phyloP scores from a whole-genome alignment of 306 rosid genomes.

The Trichosanthes truncata region DNA sequence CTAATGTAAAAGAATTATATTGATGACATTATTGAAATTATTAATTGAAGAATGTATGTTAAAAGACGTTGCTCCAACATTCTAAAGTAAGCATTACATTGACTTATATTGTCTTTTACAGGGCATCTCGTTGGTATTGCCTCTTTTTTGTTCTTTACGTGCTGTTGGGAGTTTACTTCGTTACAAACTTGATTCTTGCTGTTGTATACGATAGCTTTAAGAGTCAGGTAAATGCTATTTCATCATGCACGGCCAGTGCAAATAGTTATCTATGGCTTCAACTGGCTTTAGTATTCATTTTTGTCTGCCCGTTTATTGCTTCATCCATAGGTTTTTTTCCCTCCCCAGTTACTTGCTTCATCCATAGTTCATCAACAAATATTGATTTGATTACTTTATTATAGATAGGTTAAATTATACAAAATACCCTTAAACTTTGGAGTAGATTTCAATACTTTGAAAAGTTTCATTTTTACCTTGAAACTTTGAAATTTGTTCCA shows the following conservation, averaged over 20 bases:
- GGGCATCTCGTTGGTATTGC: conserved; percentile 92
- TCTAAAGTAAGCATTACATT: conserved; percentile 1
- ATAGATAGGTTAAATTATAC: background rate
- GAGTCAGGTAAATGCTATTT: conserved; percentile 49
- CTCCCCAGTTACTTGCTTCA: conserved; percentile 1
- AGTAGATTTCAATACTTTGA: no score
- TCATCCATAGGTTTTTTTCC: background rate
- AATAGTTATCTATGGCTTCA: background rate
- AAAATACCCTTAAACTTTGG: background rate
- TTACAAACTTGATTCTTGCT: conserved; percentile 90
- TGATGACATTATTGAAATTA: background rate
- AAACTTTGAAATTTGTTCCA: no score
- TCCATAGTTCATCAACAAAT: background rate
- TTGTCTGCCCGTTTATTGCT: conserved; percentile 14
- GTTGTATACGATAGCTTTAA: conserved; percentile 94
- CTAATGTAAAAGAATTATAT: background rate
- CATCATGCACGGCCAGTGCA: conserved; percentile 6
- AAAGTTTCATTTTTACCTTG: no score
- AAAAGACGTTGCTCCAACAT: background rate
- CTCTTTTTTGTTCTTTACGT: conserved; percentile 70
- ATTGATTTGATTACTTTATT: background rate
- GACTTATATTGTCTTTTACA: conserved; percentile 28
- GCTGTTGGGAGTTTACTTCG: conserved; percentile 92
- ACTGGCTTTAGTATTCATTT: conserved; percentile 1
- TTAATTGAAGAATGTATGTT: background rate